phyloP scores from a whole-genome alignment of 2,329 filamentous ascomycete species.

The Chalaropsis ovoidea region DNA sequence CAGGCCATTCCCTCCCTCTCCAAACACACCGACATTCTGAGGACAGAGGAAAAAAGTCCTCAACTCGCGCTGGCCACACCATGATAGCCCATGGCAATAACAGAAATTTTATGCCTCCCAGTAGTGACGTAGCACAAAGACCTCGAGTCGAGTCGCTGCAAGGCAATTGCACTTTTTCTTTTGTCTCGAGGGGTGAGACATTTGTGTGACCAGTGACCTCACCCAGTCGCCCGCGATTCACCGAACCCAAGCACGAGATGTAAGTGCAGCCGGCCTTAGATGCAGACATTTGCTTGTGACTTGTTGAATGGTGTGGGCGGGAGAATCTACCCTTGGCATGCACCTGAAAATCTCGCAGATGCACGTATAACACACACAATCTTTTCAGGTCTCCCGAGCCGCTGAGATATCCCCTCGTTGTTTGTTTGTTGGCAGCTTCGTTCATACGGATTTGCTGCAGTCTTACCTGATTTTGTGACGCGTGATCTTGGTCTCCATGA shows the following conservation, averaged over 20 bases:
- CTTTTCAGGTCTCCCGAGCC: no score
- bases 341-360: neutral
- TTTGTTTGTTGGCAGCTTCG: neutral
- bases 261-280: no score
- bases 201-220: neutral
- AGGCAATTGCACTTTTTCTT: neutral
- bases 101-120: no score
- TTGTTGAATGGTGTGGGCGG: no score
- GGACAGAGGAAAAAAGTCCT: neutral
- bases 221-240: neutral
- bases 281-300: no score
- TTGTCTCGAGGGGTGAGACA: neutral
- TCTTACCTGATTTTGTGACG: neutral
- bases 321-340: no score
- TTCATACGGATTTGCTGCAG: slow-evolving; percentile 3
- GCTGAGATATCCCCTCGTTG: neutral
- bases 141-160: neutral
- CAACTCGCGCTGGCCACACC: neutral
- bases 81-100: neutral
- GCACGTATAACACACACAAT: neutral
- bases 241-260: neutral
- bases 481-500: neutral
- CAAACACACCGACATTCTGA: neutral
- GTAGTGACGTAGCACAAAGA: neutral
- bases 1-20: neutral